phyloP scores from a whole-genome alignment of 495 filamentous ascomycete genomes.

The Trichoderma reesei region DNA sequence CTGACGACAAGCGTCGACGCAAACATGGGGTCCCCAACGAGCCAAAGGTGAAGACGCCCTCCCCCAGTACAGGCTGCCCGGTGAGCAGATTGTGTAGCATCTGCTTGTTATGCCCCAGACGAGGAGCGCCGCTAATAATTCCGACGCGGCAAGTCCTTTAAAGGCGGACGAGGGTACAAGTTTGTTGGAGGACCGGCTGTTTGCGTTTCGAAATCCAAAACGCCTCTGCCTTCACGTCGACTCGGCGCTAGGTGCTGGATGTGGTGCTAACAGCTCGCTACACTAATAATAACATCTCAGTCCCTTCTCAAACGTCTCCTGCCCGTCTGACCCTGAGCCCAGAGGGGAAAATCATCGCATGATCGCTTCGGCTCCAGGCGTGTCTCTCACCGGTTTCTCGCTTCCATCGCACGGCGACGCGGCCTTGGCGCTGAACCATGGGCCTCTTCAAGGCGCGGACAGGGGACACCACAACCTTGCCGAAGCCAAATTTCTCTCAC shows the following conservation, averaged over 20 bases:
- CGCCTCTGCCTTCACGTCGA: background rate
- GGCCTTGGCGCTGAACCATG: background rate
- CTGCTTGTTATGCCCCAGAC: background rate
- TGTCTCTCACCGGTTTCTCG: background rate
- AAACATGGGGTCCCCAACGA: background rate
- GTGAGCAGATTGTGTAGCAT: too few species aligned
- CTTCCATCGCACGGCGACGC: background rate
- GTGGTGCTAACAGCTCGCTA: background rate
- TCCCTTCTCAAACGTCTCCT: background rate
- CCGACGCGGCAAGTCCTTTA: background rate
- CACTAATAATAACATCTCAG: background rate
- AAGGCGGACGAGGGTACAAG: background rate
- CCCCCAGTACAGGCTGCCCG: background rate
- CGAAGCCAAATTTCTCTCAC: background rate
- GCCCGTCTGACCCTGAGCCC: background rate
- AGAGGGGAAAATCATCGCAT: slow-evolving; percentile 1
- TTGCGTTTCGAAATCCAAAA: background rate
- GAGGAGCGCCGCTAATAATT: background rate
- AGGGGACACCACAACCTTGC: background rate
- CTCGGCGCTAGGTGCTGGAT: slow-evolving; percentile 5
- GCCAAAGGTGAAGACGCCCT: background rate
- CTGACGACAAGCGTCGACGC: background rate
- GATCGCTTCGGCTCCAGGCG: background rate
- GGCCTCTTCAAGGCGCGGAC: background rate
- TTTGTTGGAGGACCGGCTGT: background rate